phyloP scores from a whole-genome alignment of 2,329 filamentous ascomycete species.

The Colletotrichum euphorbiae region DNA sequence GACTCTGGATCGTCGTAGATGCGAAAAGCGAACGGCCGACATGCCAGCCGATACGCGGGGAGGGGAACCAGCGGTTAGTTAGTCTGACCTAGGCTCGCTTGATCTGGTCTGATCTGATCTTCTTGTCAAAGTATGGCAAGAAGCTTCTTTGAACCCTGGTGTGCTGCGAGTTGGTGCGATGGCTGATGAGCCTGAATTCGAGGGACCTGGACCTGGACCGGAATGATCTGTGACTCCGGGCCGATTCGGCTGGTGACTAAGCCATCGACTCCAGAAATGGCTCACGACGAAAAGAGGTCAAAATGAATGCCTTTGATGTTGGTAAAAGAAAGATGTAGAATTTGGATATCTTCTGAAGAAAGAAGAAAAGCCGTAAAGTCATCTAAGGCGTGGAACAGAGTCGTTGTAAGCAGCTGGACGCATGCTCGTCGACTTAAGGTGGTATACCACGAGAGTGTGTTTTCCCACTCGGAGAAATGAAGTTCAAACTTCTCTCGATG shows the following conservation, averaged over 20 bases:
- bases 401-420: too few relatives aligned
- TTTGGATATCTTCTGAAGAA: too few relatives aligned
- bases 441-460: too few relatives aligned
- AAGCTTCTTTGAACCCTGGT: conserved; percentile 20
- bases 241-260: not conserved
- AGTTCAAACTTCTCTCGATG: not conserved
- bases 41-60: not conserved
- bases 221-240: not conserved
- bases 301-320: too few relatives aligned
- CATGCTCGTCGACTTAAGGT: too few relatives aligned
- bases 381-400: too few relatives aligned
- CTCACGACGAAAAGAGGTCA: too few relatives aligned
- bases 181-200: conserved; percentile 33
- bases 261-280: not conserved
- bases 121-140: not conserved
- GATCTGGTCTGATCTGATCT: not conserved
- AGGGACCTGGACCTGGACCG: too few relatives aligned
- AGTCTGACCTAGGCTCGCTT: not conserved
- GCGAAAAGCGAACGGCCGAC: not conserved
- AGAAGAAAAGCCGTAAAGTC: too few relatives aligned
- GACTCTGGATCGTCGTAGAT: not conserved
- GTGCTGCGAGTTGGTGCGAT: not conserved
- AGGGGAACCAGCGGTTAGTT: not conserved
- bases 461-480: too few relatives aligned
- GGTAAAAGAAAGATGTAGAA: too few relatives aligned